Evolutionary conservation across 345 rosid genomes (phyloP).

Genomic region (Syzygium grande): DNA sequence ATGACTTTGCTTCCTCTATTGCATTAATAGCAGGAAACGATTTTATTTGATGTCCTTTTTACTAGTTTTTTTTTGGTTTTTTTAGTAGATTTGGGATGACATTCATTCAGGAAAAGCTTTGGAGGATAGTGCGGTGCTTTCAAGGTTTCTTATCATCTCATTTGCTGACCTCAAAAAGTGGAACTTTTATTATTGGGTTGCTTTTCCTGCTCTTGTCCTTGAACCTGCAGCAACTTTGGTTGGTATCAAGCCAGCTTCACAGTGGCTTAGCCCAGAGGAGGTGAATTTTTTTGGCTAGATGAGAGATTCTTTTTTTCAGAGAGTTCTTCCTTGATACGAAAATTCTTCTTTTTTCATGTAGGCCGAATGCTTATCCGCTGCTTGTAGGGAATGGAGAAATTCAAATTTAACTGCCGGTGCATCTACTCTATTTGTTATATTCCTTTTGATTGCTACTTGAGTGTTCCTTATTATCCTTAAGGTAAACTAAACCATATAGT

Average conservation of each 20-base stretch:
- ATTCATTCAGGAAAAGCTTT: constrained; percentile 69
- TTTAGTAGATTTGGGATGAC: constrained; percentile 83
- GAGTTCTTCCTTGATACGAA: neutral
- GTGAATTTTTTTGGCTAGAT: constrained; percentile 17
- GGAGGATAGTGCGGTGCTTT: constrained; percentile 52
- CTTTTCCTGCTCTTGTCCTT: constrained; percentile 80
- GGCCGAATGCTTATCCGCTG: constrained; percentile 69
- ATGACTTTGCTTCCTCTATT: neutral
- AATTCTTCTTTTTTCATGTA: constrained; percentile 9
- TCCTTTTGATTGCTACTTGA: neutral
- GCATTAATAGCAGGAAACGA: neutral
- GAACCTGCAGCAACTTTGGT: constrained; percentile 74
- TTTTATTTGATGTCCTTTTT: neutral
- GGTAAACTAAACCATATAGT: neutral
- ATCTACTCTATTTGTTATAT: neutral
- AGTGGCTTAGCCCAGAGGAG: constrained; percentile 65
- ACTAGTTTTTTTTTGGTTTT: neutral
- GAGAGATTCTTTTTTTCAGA: neutral
- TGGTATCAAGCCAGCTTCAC: constrained; percentile 64
- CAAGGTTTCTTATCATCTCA: constrained; percentile 81
- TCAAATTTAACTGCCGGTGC: constrained; percentile 60
- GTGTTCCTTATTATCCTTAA: neutral
- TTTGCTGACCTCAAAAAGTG: constrained; percentile 85
- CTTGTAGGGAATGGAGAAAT: constrained; percentile 83
- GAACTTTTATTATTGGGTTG: constrained; percentile 87